Conservation (phyloP, 129 eudicot species). For the Daucus carota region DNA sequence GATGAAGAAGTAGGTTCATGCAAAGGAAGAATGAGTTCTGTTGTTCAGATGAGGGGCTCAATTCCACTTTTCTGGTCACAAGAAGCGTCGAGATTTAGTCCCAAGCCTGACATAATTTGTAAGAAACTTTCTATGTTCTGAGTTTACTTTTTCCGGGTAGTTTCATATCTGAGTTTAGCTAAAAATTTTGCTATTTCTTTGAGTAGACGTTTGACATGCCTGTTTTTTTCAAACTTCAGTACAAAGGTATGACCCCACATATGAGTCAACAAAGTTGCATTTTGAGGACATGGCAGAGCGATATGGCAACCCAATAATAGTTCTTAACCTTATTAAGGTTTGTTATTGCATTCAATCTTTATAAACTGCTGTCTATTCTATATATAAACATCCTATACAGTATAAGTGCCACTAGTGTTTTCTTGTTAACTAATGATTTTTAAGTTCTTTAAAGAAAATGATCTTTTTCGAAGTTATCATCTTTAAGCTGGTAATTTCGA, state of each 20-base stretch:
- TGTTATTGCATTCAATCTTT: constrained; percentile 7
- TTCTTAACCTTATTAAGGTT: constrained; percentile 93
- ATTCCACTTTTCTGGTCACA: constrained; percentile 99
- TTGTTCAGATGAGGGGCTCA: constrained; percentile 98
- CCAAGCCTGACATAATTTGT: constrained; percentile 92
- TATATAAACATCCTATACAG: neutral
- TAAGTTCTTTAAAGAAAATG: neutral
- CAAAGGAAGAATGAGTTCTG: constrained; percentile 92
- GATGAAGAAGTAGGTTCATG: constrained; percentile 90
- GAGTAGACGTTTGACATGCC: constrained; percentile 14
- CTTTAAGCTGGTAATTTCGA: neutral
- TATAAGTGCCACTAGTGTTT: neutral
- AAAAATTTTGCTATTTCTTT: constrained; percentile 1
- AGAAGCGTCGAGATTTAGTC: constrained; percentile 95
- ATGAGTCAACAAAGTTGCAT: constrained; percentile 86
- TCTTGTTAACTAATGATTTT: neutral
- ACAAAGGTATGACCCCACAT: constrained; percentile 95
- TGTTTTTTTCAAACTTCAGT: constrained; percentile 30
- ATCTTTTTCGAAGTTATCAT: neutral
- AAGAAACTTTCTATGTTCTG: constrained; percentile 16
- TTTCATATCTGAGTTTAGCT: neutral
- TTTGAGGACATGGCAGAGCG: constrained; percentile 79
- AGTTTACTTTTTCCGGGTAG: neutral
- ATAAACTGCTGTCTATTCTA: neutral
- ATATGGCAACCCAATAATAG: constrained; percentile 90